Evolutionary conservation across 2,329 filamentous ascomycete genomes (phyloP).

Genomic region (Aspergillus melleus): DNA sequence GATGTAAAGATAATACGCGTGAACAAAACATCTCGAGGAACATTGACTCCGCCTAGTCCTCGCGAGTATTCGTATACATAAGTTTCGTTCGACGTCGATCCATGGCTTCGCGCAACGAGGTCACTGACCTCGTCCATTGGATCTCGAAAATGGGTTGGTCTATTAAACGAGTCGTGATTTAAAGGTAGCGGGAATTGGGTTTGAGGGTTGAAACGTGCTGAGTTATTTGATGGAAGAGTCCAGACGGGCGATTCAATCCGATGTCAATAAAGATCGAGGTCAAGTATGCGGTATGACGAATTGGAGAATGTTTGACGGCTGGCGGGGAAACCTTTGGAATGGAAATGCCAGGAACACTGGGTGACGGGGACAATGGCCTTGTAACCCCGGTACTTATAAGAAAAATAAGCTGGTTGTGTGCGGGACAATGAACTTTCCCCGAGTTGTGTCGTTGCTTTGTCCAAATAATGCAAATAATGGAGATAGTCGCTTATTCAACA

Average conservation of each 20-base stretch:
- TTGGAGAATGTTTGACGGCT: constrained; percentile 14
- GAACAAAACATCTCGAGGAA: constrained; percentile 40
- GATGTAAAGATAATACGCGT: constrained; percentile 42
- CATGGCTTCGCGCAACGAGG: constrained; percentile 25
- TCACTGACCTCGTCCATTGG: constrained; percentile 30
- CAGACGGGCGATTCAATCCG: neutral
- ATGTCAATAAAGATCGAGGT: constrained; percentile 2
- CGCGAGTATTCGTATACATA: constrained; percentile 44
- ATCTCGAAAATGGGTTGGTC: constrained; percentile 10
- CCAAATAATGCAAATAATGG: neutral
- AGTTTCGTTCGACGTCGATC: constrained; percentile 32
- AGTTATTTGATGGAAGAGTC: neutral
- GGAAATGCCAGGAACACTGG: constrained; percentile 6
- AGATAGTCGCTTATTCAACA: neutral
- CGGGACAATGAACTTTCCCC: constrained; percentile 1
- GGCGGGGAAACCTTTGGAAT: constrained; percentile 26
- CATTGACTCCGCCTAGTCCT: constrained; percentile 40
- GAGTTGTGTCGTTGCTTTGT: neutral
- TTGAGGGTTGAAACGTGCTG: neutral
- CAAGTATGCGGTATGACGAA: constrained; percentile 8
- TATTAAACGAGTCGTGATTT: constrained; percentile 5
- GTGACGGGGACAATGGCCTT: neutral
- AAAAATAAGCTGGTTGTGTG: neutral
- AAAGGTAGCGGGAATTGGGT: neutral
- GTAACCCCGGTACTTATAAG: neutral